Evolutionary conservation across 2,329 filamentous ascomycete species (phyloP).

Genomic region (Stachybotrys chartarum): DNA sequence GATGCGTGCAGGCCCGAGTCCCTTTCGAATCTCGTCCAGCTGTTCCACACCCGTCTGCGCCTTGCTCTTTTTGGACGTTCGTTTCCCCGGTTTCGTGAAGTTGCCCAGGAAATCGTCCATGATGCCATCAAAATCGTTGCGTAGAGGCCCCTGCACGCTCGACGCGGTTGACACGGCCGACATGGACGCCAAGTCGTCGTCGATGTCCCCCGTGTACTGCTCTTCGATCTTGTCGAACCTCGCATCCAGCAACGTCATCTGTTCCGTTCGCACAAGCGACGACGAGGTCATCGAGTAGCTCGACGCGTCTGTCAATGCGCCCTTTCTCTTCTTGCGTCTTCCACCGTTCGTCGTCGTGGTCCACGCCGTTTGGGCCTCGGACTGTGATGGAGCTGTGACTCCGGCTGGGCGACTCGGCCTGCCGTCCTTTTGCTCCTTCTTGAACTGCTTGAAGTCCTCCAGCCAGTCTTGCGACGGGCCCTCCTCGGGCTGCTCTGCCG

Average conservation of each 20-base stretch:
- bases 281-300: constrained; percentile 90
- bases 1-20: constrained; percentile 69
- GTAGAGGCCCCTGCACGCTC: constrained; percentile 59
- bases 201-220: constrained; percentile 51
- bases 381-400: constrained; percentile 39
- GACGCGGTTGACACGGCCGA: constrained; percentile 58
- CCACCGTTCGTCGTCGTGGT: constrained; percentile 74
- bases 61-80: constrained; percentile 70
- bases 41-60: constrained; percentile 78
- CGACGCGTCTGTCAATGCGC: constrained; percentile 80
- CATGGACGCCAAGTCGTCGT: constrained; percentile 46
- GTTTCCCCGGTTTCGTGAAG: constrained; percentile 66
- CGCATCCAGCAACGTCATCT: constrained; percentile 75
- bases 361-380: constrained; percentile 62
- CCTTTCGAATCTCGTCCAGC: constrained; percentile 80
- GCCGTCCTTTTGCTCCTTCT: constrained; percentile 61
- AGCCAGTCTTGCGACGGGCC: constrained; percentile 76
- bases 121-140: constrained; percentile 78
- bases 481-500: constrained; percentile 46
- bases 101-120: constrained; percentile 87
- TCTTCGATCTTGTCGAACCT: constrained; percentile 90
- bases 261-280: constrained; percentile 79
- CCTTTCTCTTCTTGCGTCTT: constrained; percentile 89
- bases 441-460: constrained; percentile 89
- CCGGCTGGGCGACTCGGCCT: constrained; percentile 14